phyloP scores from a whole-genome alignment of 1,139 yeast genomes.

The Yamadazyma taylorii region DNA sequence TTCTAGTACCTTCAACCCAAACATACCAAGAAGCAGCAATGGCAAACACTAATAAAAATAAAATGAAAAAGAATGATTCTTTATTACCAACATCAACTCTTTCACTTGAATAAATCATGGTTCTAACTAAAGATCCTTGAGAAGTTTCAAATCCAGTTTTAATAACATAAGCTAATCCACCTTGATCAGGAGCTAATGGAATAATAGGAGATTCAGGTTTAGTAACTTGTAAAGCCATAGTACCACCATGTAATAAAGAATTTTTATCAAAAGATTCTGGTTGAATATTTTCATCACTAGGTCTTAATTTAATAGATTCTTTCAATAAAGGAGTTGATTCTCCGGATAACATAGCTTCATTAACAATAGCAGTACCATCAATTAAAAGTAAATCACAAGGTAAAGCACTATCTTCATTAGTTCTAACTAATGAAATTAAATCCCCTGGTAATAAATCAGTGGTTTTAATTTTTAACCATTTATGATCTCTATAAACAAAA shows the following conservation, averaged over 20 bases:
- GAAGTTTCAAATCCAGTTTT: slow-evolving; percentile 98
- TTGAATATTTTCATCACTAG: slow-evolving; percentile 63
- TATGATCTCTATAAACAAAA: slow-evolving; percentile 65
- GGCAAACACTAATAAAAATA: slow-evolving; percentile 87
- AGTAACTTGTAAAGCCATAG: slow-evolving; percentile 91
- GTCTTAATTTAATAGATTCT: slow-evolving; percentile 86
- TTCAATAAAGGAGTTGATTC: slow-evolving; percentile 96
- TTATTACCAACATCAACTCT: slow-evolving; percentile 95
- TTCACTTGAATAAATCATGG: slow-evolving; percentile 96
- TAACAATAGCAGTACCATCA: slow-evolving; percentile 89
- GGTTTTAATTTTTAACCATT: slow-evolving; percentile 73
- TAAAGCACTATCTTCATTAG: slow-evolving; percentile 86
- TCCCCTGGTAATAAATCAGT: slow-evolving; percentile 89
- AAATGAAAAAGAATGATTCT: slow-evolving; percentile 89
- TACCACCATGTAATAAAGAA: slow-evolving; percentile 92
- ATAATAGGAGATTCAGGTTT: slow-evolving; percentile 53
- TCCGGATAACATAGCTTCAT: slow-evolving; percentile 98
- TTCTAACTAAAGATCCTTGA: slow-evolving; percentile 96
- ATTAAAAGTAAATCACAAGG: slow-evolving; percentile 93
- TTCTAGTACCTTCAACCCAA: slow-evolving; percentile 95
- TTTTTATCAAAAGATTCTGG: slow-evolving; percentile 86
- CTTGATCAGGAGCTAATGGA: slow-evolving; percentile 78
- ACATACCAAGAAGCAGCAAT: slow-evolving; percentile 97
- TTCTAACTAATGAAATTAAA: slow-evolving; percentile 81
- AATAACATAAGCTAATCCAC: slow-evolving; percentile 87